Evolutionary conservation across 2,329 filamentous ascomycete genomes (phyloP).

Genomic region (Penicillium sp.): DNA sequence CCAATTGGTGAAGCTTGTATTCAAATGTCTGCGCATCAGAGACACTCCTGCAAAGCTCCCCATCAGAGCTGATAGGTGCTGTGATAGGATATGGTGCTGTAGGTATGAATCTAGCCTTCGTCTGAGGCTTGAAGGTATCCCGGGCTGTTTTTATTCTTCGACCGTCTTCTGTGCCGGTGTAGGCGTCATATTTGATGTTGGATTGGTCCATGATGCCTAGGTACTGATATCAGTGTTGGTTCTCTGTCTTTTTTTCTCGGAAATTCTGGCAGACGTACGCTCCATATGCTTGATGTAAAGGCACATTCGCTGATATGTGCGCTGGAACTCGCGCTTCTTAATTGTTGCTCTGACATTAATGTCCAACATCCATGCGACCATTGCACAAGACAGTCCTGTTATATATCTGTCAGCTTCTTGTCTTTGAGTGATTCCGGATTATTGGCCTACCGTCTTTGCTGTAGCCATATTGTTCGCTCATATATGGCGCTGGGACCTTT

Average conservation of each 20-base stretch:
- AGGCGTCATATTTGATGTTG: not conserved
- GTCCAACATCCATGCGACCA: conserved; percentile 9
- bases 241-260: no score
- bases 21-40: conserved; percentile 7
- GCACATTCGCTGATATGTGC: conserved; percentile 1
- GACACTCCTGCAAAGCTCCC: not conserved
- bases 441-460: not conserved
- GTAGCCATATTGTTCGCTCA: not conserved
- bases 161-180: not conserved
- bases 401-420: not conserved
- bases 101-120: not conserved
- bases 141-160: not conserved
- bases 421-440: not conserved
- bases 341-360: conserved; percentile 1
- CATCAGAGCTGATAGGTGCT: not conserved
- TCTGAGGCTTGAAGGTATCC: not conserved
- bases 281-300: conserved; percentile 9
- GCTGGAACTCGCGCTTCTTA: conserved; percentile 6
- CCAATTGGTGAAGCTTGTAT: conserved; percentile 8
- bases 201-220: not conserved
- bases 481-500: conserved; percentile 4
- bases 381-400: conserved; percentile 2
- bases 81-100: conserved; percentile 1
- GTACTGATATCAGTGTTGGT: not conserved
- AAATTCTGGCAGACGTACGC: no score